Percentiles rank a stretch among this genome's conserved stretches.
phyloP scores from a whole-genome alignment of 345 rosid genomes.

The Moringa oleifera region DNA sequence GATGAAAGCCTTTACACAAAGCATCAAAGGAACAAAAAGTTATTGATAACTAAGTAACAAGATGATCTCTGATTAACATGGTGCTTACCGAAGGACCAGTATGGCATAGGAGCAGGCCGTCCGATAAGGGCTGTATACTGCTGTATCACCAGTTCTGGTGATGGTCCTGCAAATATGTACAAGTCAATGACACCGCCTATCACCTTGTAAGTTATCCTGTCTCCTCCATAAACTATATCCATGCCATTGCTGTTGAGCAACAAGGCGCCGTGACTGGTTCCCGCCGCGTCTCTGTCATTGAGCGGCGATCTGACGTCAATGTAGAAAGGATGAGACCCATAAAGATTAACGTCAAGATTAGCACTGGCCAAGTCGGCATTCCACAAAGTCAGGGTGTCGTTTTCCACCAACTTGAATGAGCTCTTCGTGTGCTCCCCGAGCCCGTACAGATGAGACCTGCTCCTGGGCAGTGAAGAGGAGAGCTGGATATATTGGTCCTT shows the following conservation, averaged over 20 bases:
- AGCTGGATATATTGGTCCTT: slow-evolving; percentile 75
- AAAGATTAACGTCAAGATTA: slow-evolving; percentile 43
- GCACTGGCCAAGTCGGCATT: slow-evolving; percentile 40
- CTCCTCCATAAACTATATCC: slow-evolving; percentile 52
- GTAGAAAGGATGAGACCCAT: slow-evolving; percentile 79
- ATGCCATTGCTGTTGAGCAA: slow-evolving; percentile 67
- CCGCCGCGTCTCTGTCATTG: slow-evolving; percentile 21
- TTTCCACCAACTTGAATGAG: slow-evolving; percentile 33
- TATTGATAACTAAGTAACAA: background rate
- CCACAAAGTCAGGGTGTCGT: slow-evolving; percentile 49
- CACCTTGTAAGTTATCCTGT: slow-evolving; percentile 50
- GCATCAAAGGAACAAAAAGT: background rate
- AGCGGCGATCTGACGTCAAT: slow-evolving; percentile 48
- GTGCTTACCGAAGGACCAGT: slow-evolving; percentile 78
- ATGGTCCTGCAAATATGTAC: slow-evolving; percentile 48
- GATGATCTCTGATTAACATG: too few species aligned
- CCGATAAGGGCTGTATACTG: slow-evolving; percentile 71
- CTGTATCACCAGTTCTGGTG: slow-evolving; percentile 49
- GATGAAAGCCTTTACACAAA: slow-evolving; percentile 54
- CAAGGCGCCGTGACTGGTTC: slow-evolving; percentile 56
- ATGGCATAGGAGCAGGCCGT: slow-evolving; percentile 73
- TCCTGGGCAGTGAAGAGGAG: slow-evolving; percentile 45
- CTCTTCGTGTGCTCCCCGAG: slow-evolving; percentile 74
- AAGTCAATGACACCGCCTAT: slow-evolving; percentile 69
- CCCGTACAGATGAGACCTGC: slow-evolving; percentile 53